Base-by-base conservation (phyloP, 2,329 filamentous ascomycete genomes). In the Aspergillus fischeri region DNA sequence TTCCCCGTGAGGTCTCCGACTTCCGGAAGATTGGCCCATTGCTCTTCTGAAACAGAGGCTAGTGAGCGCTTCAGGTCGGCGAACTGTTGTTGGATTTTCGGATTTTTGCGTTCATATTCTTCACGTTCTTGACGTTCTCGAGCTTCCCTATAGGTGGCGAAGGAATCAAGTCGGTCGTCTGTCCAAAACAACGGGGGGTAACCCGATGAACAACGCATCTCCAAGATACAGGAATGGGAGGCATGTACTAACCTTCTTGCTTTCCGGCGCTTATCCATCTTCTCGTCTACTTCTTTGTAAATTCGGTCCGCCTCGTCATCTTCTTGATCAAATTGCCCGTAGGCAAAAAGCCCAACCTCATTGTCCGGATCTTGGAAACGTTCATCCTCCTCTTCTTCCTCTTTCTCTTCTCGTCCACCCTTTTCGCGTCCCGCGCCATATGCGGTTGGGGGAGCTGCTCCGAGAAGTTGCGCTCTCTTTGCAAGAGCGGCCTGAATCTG, bases 401-500 rank as follows among this genome's bases (percentile, higher is more conserved):
- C 85, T 52, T 89, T 87, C 51, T 81, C 79, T 20, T 85, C 83
- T 59, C 83, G 81, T 44, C 68, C 70, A 8, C 77, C 84, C 61
- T 89, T 88, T 67, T 90, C 89, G 55, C 86, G 84, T 53, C 84
- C 85, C 7, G 85, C 85, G 5, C 92, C 93, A 58, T 90, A 91
- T 24, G 87, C 86, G 55, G 86, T 88, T 0, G 87, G 86, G 25
- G 86, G 81, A n/a, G 86, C 84, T 60, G 85, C 83, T 49, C 87
- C 88, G 0, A 97, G 84, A 70, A 90, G 86, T 56, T 91, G 90
- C 7, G 94, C 93, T 67, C 95, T 88, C 77, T 97, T 97, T 51
- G 92, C 92, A 66, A 99, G 88, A 60, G 91, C 92, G 75, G 96
- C 94, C 75, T 97, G 97, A 78, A 99, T 97, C 77, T 97, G 93